These are phyloP conservation scores for Cladobotryum mycophilum DNA, from an alignment of 2,329 filamentous ascomycete species.

Conservation along the genomic window DNA sequence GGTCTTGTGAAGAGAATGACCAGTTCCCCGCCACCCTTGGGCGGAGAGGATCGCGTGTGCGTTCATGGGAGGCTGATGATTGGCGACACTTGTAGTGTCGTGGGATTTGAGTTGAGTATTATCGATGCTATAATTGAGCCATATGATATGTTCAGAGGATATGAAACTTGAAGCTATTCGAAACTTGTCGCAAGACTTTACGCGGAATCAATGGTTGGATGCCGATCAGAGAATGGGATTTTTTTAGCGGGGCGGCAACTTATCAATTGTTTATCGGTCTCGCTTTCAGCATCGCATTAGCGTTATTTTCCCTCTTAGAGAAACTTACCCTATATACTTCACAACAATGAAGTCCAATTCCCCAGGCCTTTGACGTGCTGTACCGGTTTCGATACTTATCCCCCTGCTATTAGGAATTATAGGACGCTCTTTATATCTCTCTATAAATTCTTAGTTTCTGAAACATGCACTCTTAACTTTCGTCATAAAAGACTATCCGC, in stretches of 20 bases:
- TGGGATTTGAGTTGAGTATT: not conserved
- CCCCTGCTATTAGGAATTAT: too few species aligned
- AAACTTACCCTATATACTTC: not conserved
- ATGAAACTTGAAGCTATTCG: not conserved
- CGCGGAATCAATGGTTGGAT: not conserved
- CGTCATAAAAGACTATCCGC: too few species aligned
- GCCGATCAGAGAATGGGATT: slow-evolving; percentile 7
- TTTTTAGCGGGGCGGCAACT: slow-evolving; percentile 25
- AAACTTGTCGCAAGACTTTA: not conserved
- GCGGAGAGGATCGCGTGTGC: slow-evolving; percentile 73
- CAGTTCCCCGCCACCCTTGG: slow-evolving; percentile 86
- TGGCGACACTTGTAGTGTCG: not conserved
- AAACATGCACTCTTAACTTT: too few species aligned
- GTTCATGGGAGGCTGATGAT: slow-evolving; percentile 55
- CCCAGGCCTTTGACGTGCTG: too few species aligned
- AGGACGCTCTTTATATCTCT: too few species aligned
- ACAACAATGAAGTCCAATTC: not conserved
- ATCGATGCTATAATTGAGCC: not conserved
- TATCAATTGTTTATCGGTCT: slow-evolving; percentile 20
- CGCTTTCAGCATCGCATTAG: not conserved
- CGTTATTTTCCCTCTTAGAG: not conserved
- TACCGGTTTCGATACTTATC: too few species aligned
- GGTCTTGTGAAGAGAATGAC: slow-evolving; percentile 76
- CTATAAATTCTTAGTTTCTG: too few species aligned
- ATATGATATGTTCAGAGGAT: not conserved